Percentiles rank a stretch among this genome's conserved stretches.
phyloP scores from a whole-genome alignment of 257 asterid species.

The Nicotiana obtusifolia region DNA sequence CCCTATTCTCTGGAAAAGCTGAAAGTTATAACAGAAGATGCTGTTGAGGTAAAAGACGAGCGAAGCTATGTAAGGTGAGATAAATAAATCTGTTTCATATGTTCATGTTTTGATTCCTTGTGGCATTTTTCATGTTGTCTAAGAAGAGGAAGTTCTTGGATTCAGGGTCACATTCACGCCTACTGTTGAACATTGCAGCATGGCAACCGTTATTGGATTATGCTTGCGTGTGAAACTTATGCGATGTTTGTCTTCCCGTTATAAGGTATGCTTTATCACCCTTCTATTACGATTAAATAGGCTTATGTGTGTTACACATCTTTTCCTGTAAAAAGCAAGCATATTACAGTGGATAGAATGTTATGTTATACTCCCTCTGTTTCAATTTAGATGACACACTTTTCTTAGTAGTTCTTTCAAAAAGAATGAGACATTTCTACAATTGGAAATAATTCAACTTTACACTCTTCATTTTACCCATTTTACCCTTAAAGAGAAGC shows the following conservation, averaged over 20 bases:
- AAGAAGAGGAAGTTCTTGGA: background rate
- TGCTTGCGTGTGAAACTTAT: constrained; percentile 93
- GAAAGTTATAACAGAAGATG: constrained; percentile 86
- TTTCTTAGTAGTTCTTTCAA: too few relatives aligned
- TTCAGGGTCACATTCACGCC: constrained; percentile 91
- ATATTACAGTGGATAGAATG: background rate
- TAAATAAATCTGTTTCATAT: background rate
- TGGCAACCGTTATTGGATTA: constrained; percentile 85
- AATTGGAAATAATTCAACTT: too few relatives aligned
- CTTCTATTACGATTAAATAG: background rate
- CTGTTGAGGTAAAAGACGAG: constrained; percentile 73
- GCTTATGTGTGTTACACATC: background rate
- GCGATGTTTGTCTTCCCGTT: constrained; percentile 80
- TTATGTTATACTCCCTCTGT: background rate
- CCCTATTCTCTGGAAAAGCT: constrained; percentile 90
- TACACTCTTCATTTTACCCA: too few relatives aligned
- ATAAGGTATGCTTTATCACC: constrained; percentile 43
- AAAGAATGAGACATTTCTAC: too few relatives aligned
- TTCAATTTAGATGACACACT: too few relatives aligned
- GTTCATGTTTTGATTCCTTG: background rate
- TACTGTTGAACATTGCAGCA: constrained; percentile 92
- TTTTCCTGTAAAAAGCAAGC: background rate
- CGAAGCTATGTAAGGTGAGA: constrained; percentile 65
- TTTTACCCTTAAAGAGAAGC: too few relatives aligned
- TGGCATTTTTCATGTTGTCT: background rate